Evolutionary conservation across 768 basidiomycete species (phyloP), one percentile per base, ranked within the genome.

Genomic region (Amanita polypyramis): DNA sequence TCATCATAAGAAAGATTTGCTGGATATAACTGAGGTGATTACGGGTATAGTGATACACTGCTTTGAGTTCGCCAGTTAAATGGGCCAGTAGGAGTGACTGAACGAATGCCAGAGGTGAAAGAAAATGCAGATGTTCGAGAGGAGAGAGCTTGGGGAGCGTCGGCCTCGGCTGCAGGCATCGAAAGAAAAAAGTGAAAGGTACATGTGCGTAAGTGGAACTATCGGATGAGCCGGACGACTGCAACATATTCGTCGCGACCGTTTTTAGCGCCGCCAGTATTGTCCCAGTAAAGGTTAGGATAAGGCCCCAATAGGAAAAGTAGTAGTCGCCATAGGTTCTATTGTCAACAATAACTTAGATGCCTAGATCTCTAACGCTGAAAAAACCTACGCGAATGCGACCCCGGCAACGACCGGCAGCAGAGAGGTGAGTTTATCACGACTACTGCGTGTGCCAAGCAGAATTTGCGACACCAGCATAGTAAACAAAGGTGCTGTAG

Each of bases 241-340:
- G 86, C 1, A 85, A 79, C 52, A 86, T 66, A 61, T 93, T 89
- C 9, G 95, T 97, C 54, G 84, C 78, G 38, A 97, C 84, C 0
- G 95, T 96, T 64, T 98, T 98, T 46, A 96, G 67, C 6, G 96
- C 85, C 4, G 96, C 96, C 32, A 99, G 77, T 45, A 95, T 61
- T 0, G 95, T 92, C 37, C 96, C 96, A 14, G 93, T 65, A 11
- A 99, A 73, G 0, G 96, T 97, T 17, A 99, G 73, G 58, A 88
- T 55, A 50, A 98, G 77, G 4, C 96, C 96, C 62, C 78, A 79
- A 2, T 70, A 62, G 1, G 92, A 96, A 64, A 85, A 96, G 57
- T 90, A 85, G 65, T 96, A 98, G 59, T 97, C 94, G 46, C 94
- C 96, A 49, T 91, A 95, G 5, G 93, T 96, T 10, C 90, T 93